Evolutionary conservation across 2,329 filamentous ascomycete genomes (phyloP).

Genomic region (Ceratocystis harringtonii): DNA sequence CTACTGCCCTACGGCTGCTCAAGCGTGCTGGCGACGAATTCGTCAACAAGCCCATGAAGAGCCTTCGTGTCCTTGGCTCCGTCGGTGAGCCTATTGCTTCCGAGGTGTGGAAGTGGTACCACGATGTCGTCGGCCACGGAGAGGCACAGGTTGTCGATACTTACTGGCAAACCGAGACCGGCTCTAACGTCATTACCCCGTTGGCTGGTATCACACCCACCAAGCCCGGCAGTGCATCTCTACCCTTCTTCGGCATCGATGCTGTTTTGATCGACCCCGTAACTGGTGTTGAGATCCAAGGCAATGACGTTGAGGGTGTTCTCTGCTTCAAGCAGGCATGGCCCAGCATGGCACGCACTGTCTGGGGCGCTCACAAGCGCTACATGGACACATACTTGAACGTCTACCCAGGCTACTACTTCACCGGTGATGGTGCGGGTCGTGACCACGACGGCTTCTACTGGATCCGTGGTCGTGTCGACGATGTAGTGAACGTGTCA

Average conservation of each 20-base stretch:
- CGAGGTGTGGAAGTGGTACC: constrained; percentile 99
- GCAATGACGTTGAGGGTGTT: constrained; percentile 95
- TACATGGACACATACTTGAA: constrained; percentile 99
- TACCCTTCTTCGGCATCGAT: constrained; percentile 97
- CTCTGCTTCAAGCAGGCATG: constrained; percentile 94
- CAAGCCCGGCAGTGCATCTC: constrained; percentile 87
- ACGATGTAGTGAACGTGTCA: constrained; percentile 96
- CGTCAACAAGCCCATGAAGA: constrained; percentile 77
- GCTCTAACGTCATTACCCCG: constrained; percentile 88
- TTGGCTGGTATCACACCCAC: constrained; percentile 87
- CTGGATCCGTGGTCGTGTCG: constrained; percentile 97
- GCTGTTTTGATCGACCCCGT: constrained; percentile 95
- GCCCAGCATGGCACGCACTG: constrained; percentile 96
- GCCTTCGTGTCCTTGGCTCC: constrained; percentile 77
- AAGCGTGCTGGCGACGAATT: constrained; percentile 93
- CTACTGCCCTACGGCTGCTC: constrained; percentile 78
- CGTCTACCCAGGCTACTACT: constrained; percentile 96
- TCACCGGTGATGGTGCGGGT: constrained; percentile 85
- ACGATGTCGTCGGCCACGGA: constrained; percentile 84
- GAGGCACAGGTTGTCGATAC: constrained; percentile 91
- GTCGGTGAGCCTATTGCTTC: constrained; percentile 96
- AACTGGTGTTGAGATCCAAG: constrained; percentile 79
- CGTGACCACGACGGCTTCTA: constrained; percentile 98
- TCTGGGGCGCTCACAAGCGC: constrained; percentile 93
- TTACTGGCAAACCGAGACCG: constrained; percentile 99